These are phyloP conservation scores for Fusarium sarcochroum DNA, from an alignment of 2,329 filamentous ascomycete species.

Conservation along the genomic window DNA sequence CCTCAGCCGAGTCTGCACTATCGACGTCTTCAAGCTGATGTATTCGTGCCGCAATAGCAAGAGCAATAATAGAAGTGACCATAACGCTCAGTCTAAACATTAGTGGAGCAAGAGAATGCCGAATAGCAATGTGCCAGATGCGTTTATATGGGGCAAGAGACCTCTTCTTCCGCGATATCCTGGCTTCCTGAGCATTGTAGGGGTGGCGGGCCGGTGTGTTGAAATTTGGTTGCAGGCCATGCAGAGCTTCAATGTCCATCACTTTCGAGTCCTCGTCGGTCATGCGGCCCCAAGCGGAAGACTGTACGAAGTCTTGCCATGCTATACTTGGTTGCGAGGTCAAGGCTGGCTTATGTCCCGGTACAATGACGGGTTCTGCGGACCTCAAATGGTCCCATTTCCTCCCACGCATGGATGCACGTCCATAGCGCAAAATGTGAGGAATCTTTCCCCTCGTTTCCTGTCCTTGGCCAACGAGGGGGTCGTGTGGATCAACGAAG, in stretches of 20 bases:
- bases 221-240: slow-evolving; percentile 64
- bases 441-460: slow-evolving; percentile 58
- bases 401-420: slow-evolving; percentile 62
- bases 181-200: slow-evolving; percentile 49
- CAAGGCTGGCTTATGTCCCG: slow-evolving; percentile 59
- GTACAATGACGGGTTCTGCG: slow-evolving; percentile 71
- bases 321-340: slow-evolving; percentile 57
- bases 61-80: slow-evolving; percentile 83
- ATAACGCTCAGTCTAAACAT: slow-evolving; percentile 87
- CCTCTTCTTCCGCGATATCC: slow-evolving; percentile 50
- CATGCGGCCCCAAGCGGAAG: slow-evolving; percentile 65
- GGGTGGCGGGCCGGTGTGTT: slow-evolving; percentile 55
- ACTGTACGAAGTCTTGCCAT: slow-evolving; percentile 68
- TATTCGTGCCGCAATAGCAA: slow-evolving; percentile 84
- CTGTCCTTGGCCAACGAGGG: slow-evolving; percentile 53
- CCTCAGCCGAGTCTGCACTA: slow-evolving; percentile 65
- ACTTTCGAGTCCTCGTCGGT: slow-evolving; percentile 64
- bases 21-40: slow-evolving; percentile 70
- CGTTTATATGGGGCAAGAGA: slow-evolving; percentile 63
- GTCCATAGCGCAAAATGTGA: slow-evolving; percentile 63
- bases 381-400: slow-evolving; percentile 73
- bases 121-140: slow-evolving; percentile 77
- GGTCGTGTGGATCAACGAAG: slow-evolving; percentile 60
- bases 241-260: slow-evolving; percentile 61
- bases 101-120: slow-evolving; percentile 87